phyloP scores from a whole-genome alignment of 2,329 filamentous ascomycete genomes.

The Pseudogymnoascus sp. region DNA sequence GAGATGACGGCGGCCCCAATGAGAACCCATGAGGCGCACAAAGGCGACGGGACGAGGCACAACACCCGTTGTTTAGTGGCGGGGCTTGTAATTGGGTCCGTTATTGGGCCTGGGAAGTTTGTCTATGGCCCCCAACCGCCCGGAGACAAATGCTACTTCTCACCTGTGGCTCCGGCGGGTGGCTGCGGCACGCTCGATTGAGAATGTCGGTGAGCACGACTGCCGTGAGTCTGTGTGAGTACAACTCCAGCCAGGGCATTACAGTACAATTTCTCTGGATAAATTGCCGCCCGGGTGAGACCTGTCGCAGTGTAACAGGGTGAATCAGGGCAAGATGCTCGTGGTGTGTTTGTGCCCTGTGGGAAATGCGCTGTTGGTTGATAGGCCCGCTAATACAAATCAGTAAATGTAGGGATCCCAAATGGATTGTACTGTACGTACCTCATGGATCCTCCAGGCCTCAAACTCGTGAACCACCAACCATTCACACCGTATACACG shows the following conservation, averaged over 20 bases:
- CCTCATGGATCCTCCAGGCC: not conserved
- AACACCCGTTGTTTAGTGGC: not conserved
- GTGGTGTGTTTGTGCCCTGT: not conserved
- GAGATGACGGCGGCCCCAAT: not conserved
- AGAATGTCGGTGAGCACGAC: not conserved
- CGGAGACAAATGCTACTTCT: not conserved
- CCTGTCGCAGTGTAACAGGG: not conserved
- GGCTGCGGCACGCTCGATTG: not conserved
- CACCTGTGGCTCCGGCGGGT: not conserved
- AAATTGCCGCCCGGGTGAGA: not conserved
- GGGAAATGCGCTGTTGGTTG: not conserved
- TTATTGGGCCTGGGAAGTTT: not conserved
- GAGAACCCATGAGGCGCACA: not conserved
- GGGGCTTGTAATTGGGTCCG: not conserved
- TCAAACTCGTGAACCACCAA: not conserved
- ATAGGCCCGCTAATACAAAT: not conserved
- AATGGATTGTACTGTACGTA: not conserved
- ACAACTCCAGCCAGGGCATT: too few relatives aligned
- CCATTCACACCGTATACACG: not conserved
- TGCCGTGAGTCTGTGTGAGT: not conserved
- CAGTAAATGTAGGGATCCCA: not conserved
- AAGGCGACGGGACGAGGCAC: not conserved
- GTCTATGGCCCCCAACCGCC: constrained; percentile 5
- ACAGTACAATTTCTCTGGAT: too few relatives aligned
- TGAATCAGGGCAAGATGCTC: not conserved